Evolutionary conservation across 2,329 filamentous ascomycete genomes (phyloP).

Genomic region (Rosellinia necatrix): DNA sequence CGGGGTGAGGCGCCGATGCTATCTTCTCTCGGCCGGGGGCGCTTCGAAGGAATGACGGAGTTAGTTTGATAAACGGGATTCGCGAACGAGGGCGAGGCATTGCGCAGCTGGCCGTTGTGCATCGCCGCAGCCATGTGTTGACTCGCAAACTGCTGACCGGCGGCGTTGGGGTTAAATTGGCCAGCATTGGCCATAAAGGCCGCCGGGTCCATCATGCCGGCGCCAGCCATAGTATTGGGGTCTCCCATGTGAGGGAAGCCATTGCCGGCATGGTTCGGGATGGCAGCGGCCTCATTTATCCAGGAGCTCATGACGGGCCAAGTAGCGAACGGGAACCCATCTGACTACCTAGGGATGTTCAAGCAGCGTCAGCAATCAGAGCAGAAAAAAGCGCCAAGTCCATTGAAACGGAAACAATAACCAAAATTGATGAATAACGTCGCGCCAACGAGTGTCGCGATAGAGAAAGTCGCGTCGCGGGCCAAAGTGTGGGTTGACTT

Average conservation of each 20-base stretch:
- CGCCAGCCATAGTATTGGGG: slow-evolving; percentile 55
- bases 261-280: slow-evolving; percentile 73
- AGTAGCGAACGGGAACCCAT: slow-evolving; percentile 54
- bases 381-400: slow-evolving; percentile 43
- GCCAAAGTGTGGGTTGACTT: slow-evolving; percentile 41
- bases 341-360: slow-evolving; percentile 48
- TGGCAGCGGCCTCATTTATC: slow-evolving; percentile 69
- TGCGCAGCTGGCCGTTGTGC: slow-evolving; percentile 84
- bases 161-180: slow-evolving; percentile 62
- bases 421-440: slow-evolving; percentile 46
- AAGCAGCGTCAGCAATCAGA: slow-evolving; percentile 50
- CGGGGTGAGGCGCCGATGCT: slow-evolving; percentile 81
- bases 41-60: slow-evolving; percentile 86
- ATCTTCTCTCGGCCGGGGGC: slow-evolving; percentile 80
- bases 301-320: slow-evolving; percentile 69
- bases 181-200: slow-evolving; percentile 63
- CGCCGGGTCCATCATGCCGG: slow-evolving; percentile 67
- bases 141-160: slow-evolving; percentile 58
- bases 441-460: slow-evolving; percentile 45
- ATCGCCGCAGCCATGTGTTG: slow-evolving; percentile 64
- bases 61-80: slow-evolving; percentile 83
- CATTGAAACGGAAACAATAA: slow-evolving; percentile 48
- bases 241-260: slow-evolving; percentile 69
- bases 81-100: slow-evolving; percentile 78
- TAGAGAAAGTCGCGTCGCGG: slow-evolving; percentile 51